phyloP scores from a whole-genome alignment of 2,329 filamentous ascomycete genomes.

The Fusarium goolgardi region DNA sequence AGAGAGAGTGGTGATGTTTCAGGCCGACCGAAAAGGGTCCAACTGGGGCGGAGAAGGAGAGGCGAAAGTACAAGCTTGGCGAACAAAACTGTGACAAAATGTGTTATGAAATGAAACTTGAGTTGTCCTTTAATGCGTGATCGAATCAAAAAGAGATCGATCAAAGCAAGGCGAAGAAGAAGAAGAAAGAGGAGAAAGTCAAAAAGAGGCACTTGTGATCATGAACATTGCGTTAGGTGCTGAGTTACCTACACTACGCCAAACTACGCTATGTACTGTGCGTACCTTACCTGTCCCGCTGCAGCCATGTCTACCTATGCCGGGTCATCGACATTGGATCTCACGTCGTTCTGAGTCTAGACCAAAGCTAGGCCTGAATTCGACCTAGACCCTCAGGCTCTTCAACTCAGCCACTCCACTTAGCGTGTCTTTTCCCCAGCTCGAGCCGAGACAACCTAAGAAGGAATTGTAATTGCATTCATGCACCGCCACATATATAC shows the following conservation, averaged over 20 bases:
- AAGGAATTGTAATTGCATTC: not conserved
- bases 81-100: constrained; percentile 14
- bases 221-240: constrained; percentile 19
- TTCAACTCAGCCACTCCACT: constrained; percentile 20
- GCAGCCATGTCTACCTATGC: not conserved
- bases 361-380: constrained; percentile 14
- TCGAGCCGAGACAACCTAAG: not conserved
- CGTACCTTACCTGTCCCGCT: constrained; percentile 5
- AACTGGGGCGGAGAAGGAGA: constrained; percentile 10
- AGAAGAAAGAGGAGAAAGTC: constrained; percentile 7
- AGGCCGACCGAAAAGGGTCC: constrained; percentile 26
- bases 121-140: not conserved
- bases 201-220: constrained; percentile 32
- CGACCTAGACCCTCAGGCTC: constrained; percentile 14
- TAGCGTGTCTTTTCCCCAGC: constrained; percentile 1
- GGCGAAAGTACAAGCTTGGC: constrained; percentile 5
- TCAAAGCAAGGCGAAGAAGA: constrained; percentile 10
- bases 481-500: constrained; percentile 5
- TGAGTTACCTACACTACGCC: constrained; percentile 2
- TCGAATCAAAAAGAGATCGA: constrained; percentile 4
- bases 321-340: constrained; percentile 21
- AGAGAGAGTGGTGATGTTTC: constrained; percentile 40
- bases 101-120: constrained; percentile 12
- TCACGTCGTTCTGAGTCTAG: constrained; percentile 18
- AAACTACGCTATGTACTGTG: not conserved